Evolutionary conservation across 192 early-diverging fungal species (phyloP), one percentile per base, ranked within the genome.

Genomic region (Coemansia sp.): DNA sequence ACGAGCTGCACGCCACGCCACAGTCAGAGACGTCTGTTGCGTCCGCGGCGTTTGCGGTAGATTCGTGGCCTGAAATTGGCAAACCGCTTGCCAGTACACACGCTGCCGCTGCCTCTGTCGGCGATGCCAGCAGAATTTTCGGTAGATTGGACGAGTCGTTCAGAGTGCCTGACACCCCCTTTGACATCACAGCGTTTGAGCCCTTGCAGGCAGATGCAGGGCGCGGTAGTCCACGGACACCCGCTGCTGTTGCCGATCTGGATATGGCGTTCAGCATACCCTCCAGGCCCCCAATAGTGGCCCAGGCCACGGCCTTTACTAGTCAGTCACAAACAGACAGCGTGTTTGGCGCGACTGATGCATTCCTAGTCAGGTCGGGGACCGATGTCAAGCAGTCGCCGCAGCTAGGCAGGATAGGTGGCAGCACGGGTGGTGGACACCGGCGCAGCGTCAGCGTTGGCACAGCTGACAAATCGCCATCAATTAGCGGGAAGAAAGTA

Each of bases 251-350:
- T 53, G 36, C 61, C 21, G 80, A 82, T 57, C 61, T 82, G 48
- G 80, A 82, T 29, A 65, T 69, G 23, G 80, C 68, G 36, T 82
- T 82, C 41, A 73, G 68, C 42, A 41, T 82, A 8, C 80, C 80
- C 5, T 58, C 55, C 4, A 58, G 29, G 55, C 55, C 55, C 12
- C 31, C 12, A n/a, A 12, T 11, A 17, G 29, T 29, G 29, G 15
- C 27, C 15, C 55, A 32, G 17, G 29, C 55, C 29, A 17, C 55
- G 10, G 55, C 1, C 31, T 14, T 15, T 58, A 31, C 55, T 58
- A 14, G 15, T 7, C 38, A 32, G n/a, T n/a, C 66, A 6, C 29
- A 42, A 37, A 31, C 39, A 15, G 62, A 57, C 12, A 41, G 44
- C 10, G 60, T 63, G 29, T 74, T 74, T 59, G 72, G 58, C 38